Percentiles rank a stretch among this genome's conserved stretches.
These are phyloP conservation scores for Sistotremastrum suecicum DNA, from an alignment of 768 basidiomycete species.

Conservation along the genomic window DNA sequence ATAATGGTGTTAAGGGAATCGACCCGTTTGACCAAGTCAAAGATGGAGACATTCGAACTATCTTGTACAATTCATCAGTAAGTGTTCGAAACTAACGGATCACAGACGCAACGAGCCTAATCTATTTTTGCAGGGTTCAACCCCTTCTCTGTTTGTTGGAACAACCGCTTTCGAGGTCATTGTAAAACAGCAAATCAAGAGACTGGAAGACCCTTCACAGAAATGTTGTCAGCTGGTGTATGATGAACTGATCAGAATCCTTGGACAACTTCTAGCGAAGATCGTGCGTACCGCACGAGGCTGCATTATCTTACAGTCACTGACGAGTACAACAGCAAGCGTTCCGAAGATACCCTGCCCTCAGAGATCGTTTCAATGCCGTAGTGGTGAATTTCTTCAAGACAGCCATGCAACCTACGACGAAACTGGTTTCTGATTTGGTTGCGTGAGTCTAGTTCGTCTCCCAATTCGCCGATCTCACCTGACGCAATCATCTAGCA, in stretches of 20 bases:
- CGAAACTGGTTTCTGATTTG: slow-evolving; percentile 86
- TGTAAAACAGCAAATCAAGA: slow-evolving; percentile 97
- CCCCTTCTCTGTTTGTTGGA: slow-evolving; percentile 91
- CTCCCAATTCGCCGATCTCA: neutral
- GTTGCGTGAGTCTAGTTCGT: slow-evolving; percentile 50
- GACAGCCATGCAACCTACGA: slow-evolving; percentile 83
- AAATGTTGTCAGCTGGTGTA: slow-evolving; percentile 95
- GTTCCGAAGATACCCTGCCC: slow-evolving; percentile 93
- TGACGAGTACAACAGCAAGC: slow-evolving; percentile 46
- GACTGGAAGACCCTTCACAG: slow-evolving; percentile 84
- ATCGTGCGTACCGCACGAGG: slow-evolving; percentile 39
- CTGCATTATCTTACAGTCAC: neutral
- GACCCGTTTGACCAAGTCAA: slow-evolving; percentile 99
- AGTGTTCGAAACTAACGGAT: slow-evolving; percentile 16
- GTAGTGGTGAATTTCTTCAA: slow-evolving; percentile 98
- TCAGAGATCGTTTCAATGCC: slow-evolving; percentile 89
- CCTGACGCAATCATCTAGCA: slow-evolving; percentile 29
- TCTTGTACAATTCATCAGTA: slow-evolving; percentile 95
- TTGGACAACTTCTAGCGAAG: slow-evolving; percentile 80
- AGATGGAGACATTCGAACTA: slow-evolving; percentile 92
- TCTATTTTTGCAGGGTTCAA: slow-evolving; percentile 57
- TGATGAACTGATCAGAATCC: slow-evolving; percentile 93
- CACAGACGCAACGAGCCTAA: neutral
- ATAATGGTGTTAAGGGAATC: slow-evolving; percentile 88
- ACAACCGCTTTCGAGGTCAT: slow-evolving; percentile 97